Conservation (phyloP, 192 early-diverging fungal genomes). For the Haplosporangium gracile region DNA sequence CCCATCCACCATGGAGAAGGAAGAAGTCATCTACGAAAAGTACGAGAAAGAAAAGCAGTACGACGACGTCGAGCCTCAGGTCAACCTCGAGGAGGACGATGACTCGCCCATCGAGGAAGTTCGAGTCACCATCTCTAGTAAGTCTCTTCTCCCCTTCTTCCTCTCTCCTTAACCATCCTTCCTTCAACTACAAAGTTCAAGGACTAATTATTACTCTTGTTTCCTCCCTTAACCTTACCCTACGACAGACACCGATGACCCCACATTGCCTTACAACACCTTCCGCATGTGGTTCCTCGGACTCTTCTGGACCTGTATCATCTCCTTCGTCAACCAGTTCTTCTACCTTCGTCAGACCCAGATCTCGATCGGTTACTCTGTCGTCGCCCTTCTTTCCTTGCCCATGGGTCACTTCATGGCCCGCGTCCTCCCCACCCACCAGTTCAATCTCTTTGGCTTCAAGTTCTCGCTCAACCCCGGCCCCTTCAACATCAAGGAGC, state of each 20-base stretch:
- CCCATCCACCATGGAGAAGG: conserved; percentile 34
- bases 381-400: conserved; percentile 60
- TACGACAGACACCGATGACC: conserved; percentile 57
- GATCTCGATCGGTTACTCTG: conserved; percentile 50
- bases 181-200: not conserved
- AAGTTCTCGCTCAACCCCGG: conserved; percentile 65
- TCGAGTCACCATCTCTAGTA: conserved; percentile 56
- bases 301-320: conserved; percentile 37
- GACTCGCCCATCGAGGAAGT: conserved; percentile 64
- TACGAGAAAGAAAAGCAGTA: conserved; percentile 18
- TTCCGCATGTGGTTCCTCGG: conserved; percentile 63
- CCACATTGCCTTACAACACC: conserved; percentile 60
- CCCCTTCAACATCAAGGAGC: conserved; percentile 71
- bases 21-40: conserved; percentile 32
- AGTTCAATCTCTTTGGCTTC: conserved; percentile 59
- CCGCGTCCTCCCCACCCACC: conserved; percentile 43
- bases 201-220: not conserved
- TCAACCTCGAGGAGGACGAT: conserved; percentile 41
- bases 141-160: not conserved
- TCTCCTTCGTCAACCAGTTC: conserved; percentile 64
- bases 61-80: conserved; percentile 5
- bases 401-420: conserved; percentile 61
- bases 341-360: conserved; percentile 59
- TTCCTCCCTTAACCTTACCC: no score
- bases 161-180: not conserved